Evolutionary conservation across 73 alveolate species (phyloP).

Genomic region (Paramecium biaurelia): DNA sequence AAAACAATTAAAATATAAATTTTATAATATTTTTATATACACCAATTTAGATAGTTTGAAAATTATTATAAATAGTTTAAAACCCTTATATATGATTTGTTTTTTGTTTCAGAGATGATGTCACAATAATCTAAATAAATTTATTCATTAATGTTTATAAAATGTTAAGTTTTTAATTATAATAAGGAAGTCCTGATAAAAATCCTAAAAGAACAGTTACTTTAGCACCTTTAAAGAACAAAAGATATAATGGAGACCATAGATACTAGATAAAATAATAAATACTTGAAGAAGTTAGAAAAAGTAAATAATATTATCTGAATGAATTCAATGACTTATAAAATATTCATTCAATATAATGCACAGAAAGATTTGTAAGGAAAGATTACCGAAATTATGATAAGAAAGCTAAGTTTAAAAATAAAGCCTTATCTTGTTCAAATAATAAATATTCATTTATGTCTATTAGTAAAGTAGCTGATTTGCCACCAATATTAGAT

Average conservation of each 20-base stretch:
- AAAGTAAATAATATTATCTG: not conserved
- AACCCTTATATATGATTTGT: too few relatives aligned
- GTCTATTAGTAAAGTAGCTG: not conserved
- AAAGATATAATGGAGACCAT: not conserved
- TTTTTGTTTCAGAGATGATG: too few relatives aligned
- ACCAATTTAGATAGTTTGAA: too few relatives aligned
- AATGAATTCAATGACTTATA: not conserved
- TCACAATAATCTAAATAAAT: not conserved
- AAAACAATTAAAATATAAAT: too few relatives aligned
- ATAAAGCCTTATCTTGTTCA: not conserved
- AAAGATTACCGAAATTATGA: not conserved
- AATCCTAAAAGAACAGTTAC: not conserved
- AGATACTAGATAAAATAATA: not conserved
- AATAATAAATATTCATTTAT: not conserved
- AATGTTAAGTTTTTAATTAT: not conserved
- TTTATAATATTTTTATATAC: too few relatives aligned
- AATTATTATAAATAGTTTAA: too few relatives aligned
- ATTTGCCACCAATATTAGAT: not conserved
- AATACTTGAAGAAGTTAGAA: not conserved
- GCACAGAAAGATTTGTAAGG: not conserved
- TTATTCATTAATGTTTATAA: not conserved
- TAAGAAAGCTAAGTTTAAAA: not conserved
- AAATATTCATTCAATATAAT: not conserved
- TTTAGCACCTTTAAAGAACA: not conserved
- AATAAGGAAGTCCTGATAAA: not conserved